A percentile compares a stretch with the other conserved stretches of the same genome.
phyloP scores from a whole-genome alignment of 345 rosid genomes.

The Salix viminalis region DNA sequence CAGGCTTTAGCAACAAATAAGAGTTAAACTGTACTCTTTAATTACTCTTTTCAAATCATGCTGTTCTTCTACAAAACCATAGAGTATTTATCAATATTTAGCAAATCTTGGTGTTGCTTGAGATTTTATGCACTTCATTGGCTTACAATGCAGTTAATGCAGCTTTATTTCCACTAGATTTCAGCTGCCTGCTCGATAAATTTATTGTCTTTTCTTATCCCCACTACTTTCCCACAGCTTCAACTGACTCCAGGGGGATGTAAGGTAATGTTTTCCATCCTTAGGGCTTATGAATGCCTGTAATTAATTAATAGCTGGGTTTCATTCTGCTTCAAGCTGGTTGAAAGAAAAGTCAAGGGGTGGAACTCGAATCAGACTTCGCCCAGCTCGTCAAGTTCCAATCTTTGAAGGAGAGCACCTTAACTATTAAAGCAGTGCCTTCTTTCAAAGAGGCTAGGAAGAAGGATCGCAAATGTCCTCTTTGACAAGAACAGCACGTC shows the following conservation, averaged over 20 bases:
- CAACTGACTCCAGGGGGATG: background rate
- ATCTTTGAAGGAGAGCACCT: background rate
- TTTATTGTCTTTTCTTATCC: background rate
- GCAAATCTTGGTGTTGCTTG: background rate
- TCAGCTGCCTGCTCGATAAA: background rate
- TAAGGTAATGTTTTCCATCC: background rate
- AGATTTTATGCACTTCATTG: background rate
- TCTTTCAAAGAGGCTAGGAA: background rate
- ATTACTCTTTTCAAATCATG: background rate
- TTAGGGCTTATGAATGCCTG: background rate
- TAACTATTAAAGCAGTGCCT: background rate
- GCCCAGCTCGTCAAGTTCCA: background rate
- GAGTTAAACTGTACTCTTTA: background rate
- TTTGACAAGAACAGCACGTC: too few species aligned
- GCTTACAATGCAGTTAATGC: background rate
- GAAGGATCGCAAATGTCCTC: too few species aligned
- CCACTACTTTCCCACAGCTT: background rate
- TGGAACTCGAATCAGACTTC: background rate
- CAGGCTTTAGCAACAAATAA: background rate
- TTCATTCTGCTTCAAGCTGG: background rate
- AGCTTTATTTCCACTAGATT: background rate
- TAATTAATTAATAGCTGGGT: background rate
- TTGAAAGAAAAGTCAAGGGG: background rate
- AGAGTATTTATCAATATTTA: background rate
- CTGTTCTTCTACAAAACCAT: background rate